Base-by-base conservation (phyloP, 306 rosid genomes). In the Purshia tridentata region DNA sequence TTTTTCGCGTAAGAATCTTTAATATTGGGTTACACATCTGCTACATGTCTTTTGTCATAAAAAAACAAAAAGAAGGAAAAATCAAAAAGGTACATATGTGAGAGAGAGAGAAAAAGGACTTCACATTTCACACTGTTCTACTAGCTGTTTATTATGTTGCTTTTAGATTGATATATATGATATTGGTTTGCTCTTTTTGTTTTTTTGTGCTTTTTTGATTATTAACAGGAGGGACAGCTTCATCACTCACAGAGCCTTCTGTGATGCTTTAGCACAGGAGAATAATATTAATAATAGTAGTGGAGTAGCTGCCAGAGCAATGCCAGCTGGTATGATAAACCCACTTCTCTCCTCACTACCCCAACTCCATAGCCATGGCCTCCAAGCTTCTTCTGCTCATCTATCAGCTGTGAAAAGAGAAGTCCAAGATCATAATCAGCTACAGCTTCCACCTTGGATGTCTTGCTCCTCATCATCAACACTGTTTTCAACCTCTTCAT, bases 191-290 rank as follows among this genome's bases (percentile, higher is more conserved):
- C 65, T 51, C 52, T 39, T 78, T 73, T 78, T 67, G 78, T 75
- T 76, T 65, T 39, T 70, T 78, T 84, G 40, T 66, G 78, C 40
- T 74, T 81, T 71, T 62, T 70, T 72, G 47, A 50, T 52, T 55
- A 23, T n/a, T n/a, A 6, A 63, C 89, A 92, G 97, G 77, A 92
- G 97, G 83, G 97, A 92, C 85, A 89, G 93, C 75, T 92, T 92
- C 82, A 86, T 89, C 53, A 89, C 97, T 49, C 97, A 92, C 80
- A 89, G 97, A 82, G 96, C 92, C 45, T 92, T 89, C 75, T 92
- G 97, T 62, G 93, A 92, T 72, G 97, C 90, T 51, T 81, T 92
- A 79, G 85, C 96, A 58, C 93, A 86, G 15, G 96, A 92, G 67
- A 88, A 81, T 69, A 69, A 47, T 53, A 41, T 40, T 12, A 62